Evolutionary conservation across 192 early-diverging fungal species (phyloP).

Genomic region (Paraglomus brasilianum): DNA sequence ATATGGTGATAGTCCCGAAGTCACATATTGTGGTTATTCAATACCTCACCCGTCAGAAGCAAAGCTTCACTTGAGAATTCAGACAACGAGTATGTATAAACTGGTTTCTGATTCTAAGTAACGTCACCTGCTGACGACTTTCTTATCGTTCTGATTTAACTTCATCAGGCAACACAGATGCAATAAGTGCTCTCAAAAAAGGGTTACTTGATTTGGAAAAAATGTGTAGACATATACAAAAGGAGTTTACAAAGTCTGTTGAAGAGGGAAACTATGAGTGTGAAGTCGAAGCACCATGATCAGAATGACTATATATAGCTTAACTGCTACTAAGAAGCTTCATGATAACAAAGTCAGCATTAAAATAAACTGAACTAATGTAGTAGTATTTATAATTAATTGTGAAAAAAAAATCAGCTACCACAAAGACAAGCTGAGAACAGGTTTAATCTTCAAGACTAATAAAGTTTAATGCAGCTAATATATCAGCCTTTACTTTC

Average conservation of each 20-base stretch:
- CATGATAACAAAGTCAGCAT: no score
- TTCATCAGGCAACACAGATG: conserved; percentile 65
- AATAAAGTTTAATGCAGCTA: no score
- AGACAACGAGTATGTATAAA: conserved; percentile 69
- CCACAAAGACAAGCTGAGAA: no score
- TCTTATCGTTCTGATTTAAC: neutral
- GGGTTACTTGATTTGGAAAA: conserved; percentile 82
- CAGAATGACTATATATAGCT: no score
- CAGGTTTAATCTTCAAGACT: no score
- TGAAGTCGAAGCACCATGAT: no score
- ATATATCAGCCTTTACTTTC: no score
- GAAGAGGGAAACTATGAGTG: conserved; percentile 53
- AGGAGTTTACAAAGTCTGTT: conserved; percentile 47
- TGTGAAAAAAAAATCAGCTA: no score
- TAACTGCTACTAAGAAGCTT: no score
- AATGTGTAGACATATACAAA: conserved; percentile 67
- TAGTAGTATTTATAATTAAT: no score
- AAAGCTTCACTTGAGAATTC: conserved; percentile 89
- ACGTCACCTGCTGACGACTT: neutral
- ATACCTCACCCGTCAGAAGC: conserved; percentile 96
- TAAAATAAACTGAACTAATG: no score
- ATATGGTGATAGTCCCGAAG: conserved; percentile 84
- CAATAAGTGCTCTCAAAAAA: conserved; percentile 81
- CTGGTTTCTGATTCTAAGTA: conserved; percentile 17
- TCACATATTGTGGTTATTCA: conserved; percentile 93